Conservation (phyloP, 345 rosid genomes). For the Garcia nutans region DNA sequence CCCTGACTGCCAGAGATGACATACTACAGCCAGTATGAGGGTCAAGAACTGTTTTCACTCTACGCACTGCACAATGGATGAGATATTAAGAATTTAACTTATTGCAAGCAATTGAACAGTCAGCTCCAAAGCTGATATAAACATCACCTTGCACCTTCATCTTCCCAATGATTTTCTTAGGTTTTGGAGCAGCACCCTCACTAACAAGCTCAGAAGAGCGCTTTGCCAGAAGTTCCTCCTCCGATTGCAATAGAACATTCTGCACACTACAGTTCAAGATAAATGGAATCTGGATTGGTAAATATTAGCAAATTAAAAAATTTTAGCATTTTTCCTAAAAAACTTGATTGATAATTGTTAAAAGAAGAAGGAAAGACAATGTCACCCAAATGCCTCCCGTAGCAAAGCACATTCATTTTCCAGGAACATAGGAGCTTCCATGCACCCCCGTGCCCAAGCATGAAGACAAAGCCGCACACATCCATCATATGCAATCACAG, state of each 20-base stretch:
- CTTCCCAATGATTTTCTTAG: conserved; percentile 81
- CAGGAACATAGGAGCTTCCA: conserved; percentile 95
- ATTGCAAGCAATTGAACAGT: conserved; percentile 11
- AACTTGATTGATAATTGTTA: background rate
- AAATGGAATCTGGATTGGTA: conserved; percentile 5
- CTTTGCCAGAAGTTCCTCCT: conserved; percentile 77
- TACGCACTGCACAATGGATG: conserved; percentile 63
- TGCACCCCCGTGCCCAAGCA: conserved; percentile 98
- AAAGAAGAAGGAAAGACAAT: conserved; percentile 1
- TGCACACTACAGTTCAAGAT: conserved; percentile 48
- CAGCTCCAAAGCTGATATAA: background rate
- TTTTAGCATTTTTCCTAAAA: background rate
- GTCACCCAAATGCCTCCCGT: conserved; percentile 88
- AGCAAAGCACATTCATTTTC: conserved; percentile 88
- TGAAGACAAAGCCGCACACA: conserved; percentile 96
- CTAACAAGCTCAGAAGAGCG: conserved; percentile 58
- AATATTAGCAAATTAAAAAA: background rate
- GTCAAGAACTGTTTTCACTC: conserved; percentile 71
- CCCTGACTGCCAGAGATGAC: conserved; percentile 62
- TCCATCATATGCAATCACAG: conserved; percentile 93
- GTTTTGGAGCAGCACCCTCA: conserved; percentile 68
- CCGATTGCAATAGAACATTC: conserved; percentile 82
- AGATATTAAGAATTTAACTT: background rate
- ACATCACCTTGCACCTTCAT: conserved; percentile 89
- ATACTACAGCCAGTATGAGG: conserved; percentile 85